These are phyloP conservation scores for Vigna trinervia DNA, from an alignment of 306 rosid genomes.

Conservation along the genomic window DNA sequence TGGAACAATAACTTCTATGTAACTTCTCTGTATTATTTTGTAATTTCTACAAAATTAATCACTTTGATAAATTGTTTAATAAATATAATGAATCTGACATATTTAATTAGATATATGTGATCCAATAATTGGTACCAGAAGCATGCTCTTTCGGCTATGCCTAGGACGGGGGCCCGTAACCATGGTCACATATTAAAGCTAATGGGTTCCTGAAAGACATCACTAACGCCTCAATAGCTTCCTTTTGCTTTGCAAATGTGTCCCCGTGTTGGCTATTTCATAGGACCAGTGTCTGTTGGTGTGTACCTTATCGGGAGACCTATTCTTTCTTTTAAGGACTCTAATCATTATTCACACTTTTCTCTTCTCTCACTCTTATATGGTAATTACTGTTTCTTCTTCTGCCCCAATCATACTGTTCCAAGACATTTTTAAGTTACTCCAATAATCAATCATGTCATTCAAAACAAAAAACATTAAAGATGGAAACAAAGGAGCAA, in stretches of 20 bases:
- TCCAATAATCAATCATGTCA: too few species aligned
- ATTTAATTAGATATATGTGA: too few species aligned
- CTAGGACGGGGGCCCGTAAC: neutral
- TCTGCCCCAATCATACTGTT: neutral
- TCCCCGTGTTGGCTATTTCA: neutral
- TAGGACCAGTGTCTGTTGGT: neutral
- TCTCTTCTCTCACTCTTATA: neutral
- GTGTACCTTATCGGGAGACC: neutral
- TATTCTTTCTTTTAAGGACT: neutral
- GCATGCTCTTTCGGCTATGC: neutral
- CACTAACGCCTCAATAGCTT: neutral
- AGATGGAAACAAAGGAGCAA: too few species aligned
- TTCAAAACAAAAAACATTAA: too few species aligned
- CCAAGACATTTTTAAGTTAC: neutral
- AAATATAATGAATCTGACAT: too few species aligned
- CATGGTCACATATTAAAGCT: conserved; percentile 5
- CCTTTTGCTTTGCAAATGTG: conserved; percentile 1
- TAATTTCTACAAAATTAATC: too few species aligned
- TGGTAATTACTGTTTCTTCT: neutral
- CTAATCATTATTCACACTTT: conserved; percentile 10
- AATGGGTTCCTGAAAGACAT: neutral
- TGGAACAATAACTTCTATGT: too few species aligned
- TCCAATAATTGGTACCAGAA: too few species aligned
- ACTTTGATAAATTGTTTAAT: too few species aligned
- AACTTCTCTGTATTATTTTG: too few species aligned